Percentiles rank a stretch among this genome's conserved stretches.
Conservation (phyloP, 2,329 filamentous ascomycete species). For the Sporothrix pseudoabietina region DNA sequence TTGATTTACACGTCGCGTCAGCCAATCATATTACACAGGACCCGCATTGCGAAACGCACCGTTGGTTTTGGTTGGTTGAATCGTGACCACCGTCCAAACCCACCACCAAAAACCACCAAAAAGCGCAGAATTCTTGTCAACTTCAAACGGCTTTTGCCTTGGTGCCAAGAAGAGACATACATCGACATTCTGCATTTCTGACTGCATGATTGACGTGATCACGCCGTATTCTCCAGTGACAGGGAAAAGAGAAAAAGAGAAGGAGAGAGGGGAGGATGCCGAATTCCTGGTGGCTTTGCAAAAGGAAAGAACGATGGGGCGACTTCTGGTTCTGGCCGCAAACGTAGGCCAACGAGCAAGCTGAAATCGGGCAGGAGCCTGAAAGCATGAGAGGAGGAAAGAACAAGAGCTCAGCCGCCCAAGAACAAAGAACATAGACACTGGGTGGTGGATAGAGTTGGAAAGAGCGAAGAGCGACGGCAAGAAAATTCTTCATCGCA, state of each 20-base stretch:
- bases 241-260: neutral
- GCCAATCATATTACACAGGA: slow-evolving; percentile 31
- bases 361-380: neutral
- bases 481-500: neutral
- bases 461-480: neutral
- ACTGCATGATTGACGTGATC: slow-evolving; percentile 11
- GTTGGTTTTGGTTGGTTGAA: neutral
- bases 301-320: slow-evolving; percentile 9
- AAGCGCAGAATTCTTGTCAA: neutral
- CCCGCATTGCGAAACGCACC: slow-evolving; percentile 27
- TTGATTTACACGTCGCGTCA: slow-evolving; percentile 29
- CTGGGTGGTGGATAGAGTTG: neutral
- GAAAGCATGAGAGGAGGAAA: neutral
- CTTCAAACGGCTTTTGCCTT: slow-evolving; percentile 1
- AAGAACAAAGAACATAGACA: neutral
- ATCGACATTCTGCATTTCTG: slow-evolving; percentile 12
- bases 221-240: neutral
- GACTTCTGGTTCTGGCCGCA: neutral
- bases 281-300: neutral
- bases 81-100: neutral
- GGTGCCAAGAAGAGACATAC: neutral
- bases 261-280: neutral
- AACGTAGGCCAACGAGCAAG: neutral
- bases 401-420: neutral
- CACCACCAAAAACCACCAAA: neutral